phyloP scores from a whole-genome alignment of 2,329 filamentous ascomycete genomes.

The Talaromyces sp. region DNA sequence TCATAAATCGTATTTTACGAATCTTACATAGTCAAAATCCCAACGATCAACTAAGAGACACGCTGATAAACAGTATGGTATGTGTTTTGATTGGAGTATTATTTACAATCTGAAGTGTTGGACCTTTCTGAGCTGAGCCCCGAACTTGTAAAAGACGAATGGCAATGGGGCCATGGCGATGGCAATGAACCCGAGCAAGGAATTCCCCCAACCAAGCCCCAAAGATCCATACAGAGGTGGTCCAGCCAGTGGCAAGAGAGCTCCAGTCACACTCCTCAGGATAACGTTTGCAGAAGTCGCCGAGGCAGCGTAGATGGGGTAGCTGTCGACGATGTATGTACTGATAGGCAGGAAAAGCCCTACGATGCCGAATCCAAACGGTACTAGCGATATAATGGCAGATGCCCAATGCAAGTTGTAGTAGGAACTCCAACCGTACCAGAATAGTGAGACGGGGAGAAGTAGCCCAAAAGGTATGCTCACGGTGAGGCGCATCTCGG shows the following conservation, averaged over 20 bases:
- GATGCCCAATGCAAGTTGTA: slow-evolving; percentile 51
- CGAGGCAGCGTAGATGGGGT: slow-evolving; percentile 42
- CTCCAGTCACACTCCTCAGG: slow-evolving; percentile 52
- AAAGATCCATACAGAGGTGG: slow-evolving; percentile 41
- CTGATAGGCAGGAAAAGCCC: slow-evolving; percentile 49
- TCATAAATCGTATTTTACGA: no score
- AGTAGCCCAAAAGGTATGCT: slow-evolving; percentile 50
- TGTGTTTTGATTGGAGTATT: no score
- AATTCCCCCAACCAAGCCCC: slow-evolving; percentile 45
- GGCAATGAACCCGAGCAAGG: slow-evolving; percentile 48
- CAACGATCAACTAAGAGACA: no score
- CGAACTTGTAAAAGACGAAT: not conserved
- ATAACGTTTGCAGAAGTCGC: slow-evolving; percentile 41
- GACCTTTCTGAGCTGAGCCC: not conserved
- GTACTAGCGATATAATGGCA: slow-evolving; percentile 53
- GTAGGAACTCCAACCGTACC: slow-evolving; percentile 55
- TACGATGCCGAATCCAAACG: slow-evolving; percentile 53
- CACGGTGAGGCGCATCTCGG: slow-evolving; percentile 48
- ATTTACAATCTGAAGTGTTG: no score
- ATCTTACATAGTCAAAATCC: not conserved
- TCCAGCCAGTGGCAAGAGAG: slow-evolving; percentile 56
- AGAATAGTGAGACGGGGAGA: slow-evolving; percentile 51
- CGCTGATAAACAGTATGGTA: no score
- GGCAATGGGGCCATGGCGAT: not conserved
- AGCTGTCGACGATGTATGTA: slow-evolving; percentile 58